Conservation (phyloP, 164 flowering plant species). For the Buxus sempervirens region DNA sequence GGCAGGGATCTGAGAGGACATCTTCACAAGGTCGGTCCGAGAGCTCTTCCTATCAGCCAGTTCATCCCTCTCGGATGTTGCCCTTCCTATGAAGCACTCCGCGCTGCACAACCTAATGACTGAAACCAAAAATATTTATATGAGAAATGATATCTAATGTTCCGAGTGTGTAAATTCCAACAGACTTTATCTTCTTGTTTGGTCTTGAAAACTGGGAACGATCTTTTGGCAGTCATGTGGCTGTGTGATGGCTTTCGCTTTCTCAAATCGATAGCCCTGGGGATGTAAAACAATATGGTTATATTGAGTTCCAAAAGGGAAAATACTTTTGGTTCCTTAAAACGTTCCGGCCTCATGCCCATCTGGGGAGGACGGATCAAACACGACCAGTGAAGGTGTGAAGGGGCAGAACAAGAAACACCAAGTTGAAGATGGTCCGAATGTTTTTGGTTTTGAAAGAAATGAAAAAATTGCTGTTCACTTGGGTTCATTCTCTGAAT, state of each 20-base stretch:
- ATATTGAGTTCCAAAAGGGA: conserved; percentile 7
- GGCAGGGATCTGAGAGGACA: conserved; percentile 73
- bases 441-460: too few relatives aligned
- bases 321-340: too few relatives aligned
- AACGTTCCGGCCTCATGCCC: too few relatives aligned
- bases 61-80: conserved; percentile 17
- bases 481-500: too few relatives aligned
- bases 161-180: conserved; percentile 28
- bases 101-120: conserved; percentile 14
- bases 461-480: too few relatives aligned
- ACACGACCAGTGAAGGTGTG: too few relatives aligned
- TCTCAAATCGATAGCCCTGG: conserved; percentile 29
- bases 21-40: conserved; percentile 63
- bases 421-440: too few relatives aligned
- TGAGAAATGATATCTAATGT: conserved; percentile 28
- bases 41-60: conserved; percentile 22
- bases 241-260: conserved; percentile 37
- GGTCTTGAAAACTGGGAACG: conserved; percentile 27
- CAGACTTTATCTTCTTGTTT: conserved; percentile 26
- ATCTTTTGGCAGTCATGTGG: conserved; percentile 30
- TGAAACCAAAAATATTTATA: conserved; percentile 24
- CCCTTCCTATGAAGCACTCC: conserved; percentile 29
- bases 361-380: too few relatives aligned
- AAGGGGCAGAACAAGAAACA: too few relatives aligned
- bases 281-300: conserved; percentile 28